Evolutionary conservation across 208 protist genomes (phyloP), one percentile per base, ranked within the genome.

Genomic region (Leishmania gerbilli): DNA sequence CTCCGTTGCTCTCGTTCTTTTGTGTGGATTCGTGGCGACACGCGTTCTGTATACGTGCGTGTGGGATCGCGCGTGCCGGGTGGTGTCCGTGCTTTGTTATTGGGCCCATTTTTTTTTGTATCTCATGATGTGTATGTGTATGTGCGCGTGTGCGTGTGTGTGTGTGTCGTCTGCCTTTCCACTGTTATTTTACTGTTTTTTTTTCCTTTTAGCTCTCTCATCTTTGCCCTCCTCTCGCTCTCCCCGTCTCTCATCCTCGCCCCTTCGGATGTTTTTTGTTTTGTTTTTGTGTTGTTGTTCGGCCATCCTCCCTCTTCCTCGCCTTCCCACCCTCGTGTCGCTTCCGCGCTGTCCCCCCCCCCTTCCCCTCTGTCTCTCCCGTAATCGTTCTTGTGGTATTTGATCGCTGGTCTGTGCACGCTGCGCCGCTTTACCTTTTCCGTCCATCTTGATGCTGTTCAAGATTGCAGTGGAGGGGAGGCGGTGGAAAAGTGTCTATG

Each of bases 151-250:
- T 72, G 40, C 47, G 37, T 45, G 40, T 31, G 40, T 31, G 71
- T 34, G 45, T 80, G 74, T 79, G 40, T 77, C 11, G 27, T 7
- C 53, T 81, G 37, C 68, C 78, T 80, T 78, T 24, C 65, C 65
- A 56, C 67, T 79, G 45, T 78, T 82, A 45, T 79, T 51, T 65
- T 49, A 27, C 21, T 40, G 45, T 27, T 81, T 85, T 56, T 79
- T 56, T 8, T 51, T 58, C 21, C 60, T 81, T 55, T n/a, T 51
- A 45, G 19, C 37, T 24, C 34, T 51, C 49, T 56, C 53, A 24
- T 81, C 19, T 68, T 77, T 72, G 15, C 47, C 62, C 31, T 34
- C 71, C 34, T 45, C 47, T 83, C 58, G 17, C 76, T 79, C 60
- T 75, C 76, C 45, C 58, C 68, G 8, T 60, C 49, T 79, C 55